phyloP scores from a whole-genome alignment of 1,139 yeast species.

The Diutina rugosa region DNA sequence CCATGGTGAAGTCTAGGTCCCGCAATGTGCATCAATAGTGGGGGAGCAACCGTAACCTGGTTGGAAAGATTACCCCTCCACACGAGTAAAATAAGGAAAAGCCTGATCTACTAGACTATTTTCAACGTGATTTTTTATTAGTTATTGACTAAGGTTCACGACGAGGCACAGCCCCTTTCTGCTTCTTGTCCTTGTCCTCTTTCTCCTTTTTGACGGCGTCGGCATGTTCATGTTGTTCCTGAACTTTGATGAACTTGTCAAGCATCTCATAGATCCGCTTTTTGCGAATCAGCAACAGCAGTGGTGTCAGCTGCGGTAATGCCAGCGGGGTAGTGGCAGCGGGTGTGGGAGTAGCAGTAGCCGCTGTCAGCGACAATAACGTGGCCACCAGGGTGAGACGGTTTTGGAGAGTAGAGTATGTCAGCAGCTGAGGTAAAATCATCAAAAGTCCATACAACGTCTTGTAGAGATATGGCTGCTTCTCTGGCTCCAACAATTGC shows the following conservation, averaged over 20 bases:
- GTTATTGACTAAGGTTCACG: neutral
- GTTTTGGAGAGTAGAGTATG: slow-evolving; percentile 69
- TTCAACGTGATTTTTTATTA: too few relatives aligned
- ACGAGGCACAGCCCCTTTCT: neutral
- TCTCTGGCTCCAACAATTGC: slow-evolving; percentile 79
- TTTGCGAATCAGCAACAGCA: slow-evolving; percentile 14
- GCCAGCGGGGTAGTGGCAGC: slow-evolving; percentile 2
- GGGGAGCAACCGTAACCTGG: neutral
- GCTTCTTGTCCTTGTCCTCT: neutral
- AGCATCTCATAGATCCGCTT: slow-evolving; percentile 40
- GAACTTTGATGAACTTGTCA: slow-evolving; percentile 48
- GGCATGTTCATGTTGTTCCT: slow-evolving; percentile 15
- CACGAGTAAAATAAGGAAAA: neutral
- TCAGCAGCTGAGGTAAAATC: slow-evolving; percentile 94
- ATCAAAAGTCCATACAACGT: slow-evolving; percentile 85
- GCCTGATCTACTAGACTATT: neutral
- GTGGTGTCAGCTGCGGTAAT: slow-evolving; percentile 15
- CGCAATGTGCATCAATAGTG: neutral
- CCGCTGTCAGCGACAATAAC: neutral
- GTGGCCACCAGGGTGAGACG: slow-evolving; percentile 18
- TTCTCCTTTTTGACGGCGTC: neutral
- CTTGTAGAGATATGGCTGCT: slow-evolving; percentile 71
- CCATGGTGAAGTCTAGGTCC: neutral
- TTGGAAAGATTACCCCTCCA: too few relatives aligned
- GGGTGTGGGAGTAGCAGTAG: neutral